Evolutionary conservation across 2,329 filamentous ascomycete genomes (phyloP), one percentile per base, ranked within the genome.

Genomic region (Kalmusia sp.): DNA sequence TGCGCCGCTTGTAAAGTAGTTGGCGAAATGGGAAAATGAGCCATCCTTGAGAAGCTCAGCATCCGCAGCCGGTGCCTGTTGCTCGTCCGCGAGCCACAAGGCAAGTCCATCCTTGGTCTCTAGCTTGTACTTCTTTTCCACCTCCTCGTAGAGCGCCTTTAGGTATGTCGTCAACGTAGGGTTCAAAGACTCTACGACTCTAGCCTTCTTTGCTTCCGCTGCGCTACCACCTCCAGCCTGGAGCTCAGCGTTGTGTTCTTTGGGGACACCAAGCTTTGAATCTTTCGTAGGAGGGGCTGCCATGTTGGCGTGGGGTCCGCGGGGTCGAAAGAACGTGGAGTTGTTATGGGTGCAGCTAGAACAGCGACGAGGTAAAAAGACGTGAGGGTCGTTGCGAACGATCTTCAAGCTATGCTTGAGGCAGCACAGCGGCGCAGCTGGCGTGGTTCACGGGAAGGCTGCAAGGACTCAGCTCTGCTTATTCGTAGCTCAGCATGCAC

Each of bases 1-100:
- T 12, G 73, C 69, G 17, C 75, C 68, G 25, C 75, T 79, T 43
- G 73, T 73, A 74, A 84, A 80, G 58, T 82, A 82, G 39, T 73
- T 69, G 28, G 61, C 66, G 28, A 74, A 73, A 33, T 65, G 58
- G 1, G 64, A 57, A 49, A 72, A 68, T 12, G 71, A 70, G 30
- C 67, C 69, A 43, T 69, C 66, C 25, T 64, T 52, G 14, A 73
- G 60, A 31, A 64, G 46, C 28, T 68, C 59, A 1, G 59, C 59
- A 34, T 72, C 67, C 9, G 55, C 41, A 4, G 28, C 54, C 0
- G 61, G 52, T 37, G 56, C 62, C 43, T 69, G 59, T 48, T 73
- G 71, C 57, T 72, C 68, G 21, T 71, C 65, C 1, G 54, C 54
- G 30, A 73, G 54, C 71, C 71, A 74, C 43, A 63, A 61, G 4